phyloP scores from a whole-genome alignment of 2,329 filamentous ascomycete species.

The Cadophora luteo-olivacea region DNA sequence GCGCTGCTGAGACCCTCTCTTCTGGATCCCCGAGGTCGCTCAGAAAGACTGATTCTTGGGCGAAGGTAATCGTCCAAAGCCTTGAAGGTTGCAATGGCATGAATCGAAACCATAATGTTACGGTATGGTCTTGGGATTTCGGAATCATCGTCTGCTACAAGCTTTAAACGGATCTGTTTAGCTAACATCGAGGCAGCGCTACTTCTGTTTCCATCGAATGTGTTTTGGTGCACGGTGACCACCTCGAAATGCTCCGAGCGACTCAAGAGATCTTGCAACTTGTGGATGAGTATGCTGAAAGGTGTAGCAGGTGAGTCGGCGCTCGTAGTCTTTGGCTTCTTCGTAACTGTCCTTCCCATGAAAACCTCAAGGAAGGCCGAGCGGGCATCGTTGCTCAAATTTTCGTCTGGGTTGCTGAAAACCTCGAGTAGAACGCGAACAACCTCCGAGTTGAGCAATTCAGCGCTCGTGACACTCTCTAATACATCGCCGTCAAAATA shows the following conservation, averaged over 20 bases:
- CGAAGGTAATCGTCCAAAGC: slow-evolving; percentile 94
- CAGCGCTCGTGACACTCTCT: slow-evolving; percentile 94
- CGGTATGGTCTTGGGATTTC: slow-evolving; percentile 87
- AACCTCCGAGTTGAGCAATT: slow-evolving; percentile 88
- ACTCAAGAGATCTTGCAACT: slow-evolving; percentile 94
- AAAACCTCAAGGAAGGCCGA: slow-evolving; percentile 90
- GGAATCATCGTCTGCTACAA: slow-evolving; percentile 88
- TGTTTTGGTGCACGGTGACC: slow-evolving; percentile 91
- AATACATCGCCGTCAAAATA: slow-evolving; percentile 90
- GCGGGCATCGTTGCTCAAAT: slow-evolving; percentile 70
- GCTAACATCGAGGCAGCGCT: slow-evolving; percentile 95
- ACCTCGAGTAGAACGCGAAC: slow-evolving; percentile 84
- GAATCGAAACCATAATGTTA: slow-evolving; percentile 98
- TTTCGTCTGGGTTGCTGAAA: slow-evolving; percentile 74
- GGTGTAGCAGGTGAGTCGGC: slow-evolving; percentile 77
- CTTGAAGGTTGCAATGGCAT: slow-evolving; percentile 98
- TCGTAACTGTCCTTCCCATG: slow-evolving; percentile 77
- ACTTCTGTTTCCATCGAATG: slow-evolving; percentile 86
- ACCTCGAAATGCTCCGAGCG: slow-evolving; percentile 98
- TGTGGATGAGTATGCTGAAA: slow-evolving; percentile 90
- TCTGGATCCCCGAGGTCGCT: slow-evolving; percentile 70
- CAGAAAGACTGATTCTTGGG: slow-evolving; percentile 82
- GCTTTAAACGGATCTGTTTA: slow-evolving; percentile 89
- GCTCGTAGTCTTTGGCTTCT: slow-evolving; percentile 64
- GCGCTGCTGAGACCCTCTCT: slow-evolving; percentile 69